Conservation (phyloP, 225 moss, liverwort and hornwort species). For the Pseudisothecium myosuroides region DNA sequence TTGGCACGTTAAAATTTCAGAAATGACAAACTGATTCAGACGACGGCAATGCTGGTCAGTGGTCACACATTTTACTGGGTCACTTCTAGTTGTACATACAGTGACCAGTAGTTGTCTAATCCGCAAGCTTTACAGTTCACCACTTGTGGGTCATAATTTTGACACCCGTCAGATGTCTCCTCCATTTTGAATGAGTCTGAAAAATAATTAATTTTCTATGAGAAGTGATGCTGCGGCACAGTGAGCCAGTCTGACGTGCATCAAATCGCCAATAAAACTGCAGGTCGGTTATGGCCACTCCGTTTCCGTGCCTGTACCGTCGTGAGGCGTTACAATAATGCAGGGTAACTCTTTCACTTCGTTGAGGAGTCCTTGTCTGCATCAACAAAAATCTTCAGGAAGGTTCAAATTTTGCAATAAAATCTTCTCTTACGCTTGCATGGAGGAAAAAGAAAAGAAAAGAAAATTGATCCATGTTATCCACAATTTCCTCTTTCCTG, state of each 20-base stretch:
- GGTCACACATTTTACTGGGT: neutral
- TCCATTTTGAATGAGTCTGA: neutral
- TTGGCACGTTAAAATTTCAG: neutral
- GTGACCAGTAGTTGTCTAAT: neutral
- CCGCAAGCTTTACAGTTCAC: neutral
- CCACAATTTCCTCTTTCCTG: neutral
- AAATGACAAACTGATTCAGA: neutral
- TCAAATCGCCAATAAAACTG: neutral
- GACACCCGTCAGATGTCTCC: neutral
- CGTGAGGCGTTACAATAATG: neutral
- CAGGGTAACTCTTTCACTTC: neutral
- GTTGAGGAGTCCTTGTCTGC: neutral
- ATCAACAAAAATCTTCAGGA: neutral
- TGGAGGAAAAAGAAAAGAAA: too few relatives aligned
- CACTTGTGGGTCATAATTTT: neutral
- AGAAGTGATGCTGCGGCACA: neutral
- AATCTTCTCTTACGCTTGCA: neutral
- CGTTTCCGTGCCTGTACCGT: neutral
- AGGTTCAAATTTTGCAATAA: neutral
- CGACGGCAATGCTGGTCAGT: neutral
- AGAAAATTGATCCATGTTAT: neutral
- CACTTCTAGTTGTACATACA: neutral
- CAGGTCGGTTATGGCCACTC: neutral
- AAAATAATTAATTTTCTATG: neutral
- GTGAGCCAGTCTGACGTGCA: neutral